Evolutionary conservation across 2,329 filamentous ascomycete genomes (phyloP).

Genomic region (Ploettnerulaceae sp.): DNA sequence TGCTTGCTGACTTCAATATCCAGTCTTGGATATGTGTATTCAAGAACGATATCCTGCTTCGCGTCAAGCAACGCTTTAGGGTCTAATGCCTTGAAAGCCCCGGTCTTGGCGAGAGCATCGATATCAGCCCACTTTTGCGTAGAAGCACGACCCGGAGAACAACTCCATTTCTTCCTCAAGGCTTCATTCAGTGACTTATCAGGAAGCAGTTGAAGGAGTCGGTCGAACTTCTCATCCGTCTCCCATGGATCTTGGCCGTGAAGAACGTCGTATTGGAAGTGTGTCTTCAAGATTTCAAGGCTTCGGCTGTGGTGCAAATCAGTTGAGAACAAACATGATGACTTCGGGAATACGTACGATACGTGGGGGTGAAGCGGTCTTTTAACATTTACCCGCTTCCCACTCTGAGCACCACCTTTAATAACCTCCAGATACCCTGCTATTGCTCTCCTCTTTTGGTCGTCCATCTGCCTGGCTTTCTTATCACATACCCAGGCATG

Average conservation of each 20-base stretch:
- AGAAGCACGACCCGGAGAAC: slow-evolving; percentile 70
- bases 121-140: slow-evolving; percentile 91
- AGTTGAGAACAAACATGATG: slow-evolving; percentile 1
- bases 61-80: slow-evolving; percentile 71
- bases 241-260: slow-evolving; percentile 82
- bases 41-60: slow-evolving; percentile 92
- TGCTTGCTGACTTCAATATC: slow-evolving; percentile 98
- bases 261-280: slow-evolving; percentile 82
- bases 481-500: slow-evolving; percentile 98
- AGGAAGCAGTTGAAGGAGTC: slow-evolving; percentile 78
- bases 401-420: slow-evolving; percentile 78
- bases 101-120: slow-evolving; percentile 74
- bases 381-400: slow-evolving; percentile 79
- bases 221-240: slow-evolving; percentile 63
- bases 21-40: slow-evolving; percentile 95
- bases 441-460: slow-evolving; percentile 77
- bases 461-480: slow-evolving; percentile 76
- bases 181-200: slow-evolving; percentile 73
- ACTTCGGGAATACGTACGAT: slow-evolving; percentile 44
- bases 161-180: slow-evolving; percentile 86
- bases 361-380: slow-evolving; percentile 89
- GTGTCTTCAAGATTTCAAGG: slow-evolving; percentile 73
- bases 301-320: slow-evolving; percentile 55
- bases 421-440: slow-evolving; percentile 87
- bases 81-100: slow-evolving; percentile 68